phyloP scores from a whole-genome alignment of 805 yeast species.

The Metschnikowia corniflorae region DNA sequence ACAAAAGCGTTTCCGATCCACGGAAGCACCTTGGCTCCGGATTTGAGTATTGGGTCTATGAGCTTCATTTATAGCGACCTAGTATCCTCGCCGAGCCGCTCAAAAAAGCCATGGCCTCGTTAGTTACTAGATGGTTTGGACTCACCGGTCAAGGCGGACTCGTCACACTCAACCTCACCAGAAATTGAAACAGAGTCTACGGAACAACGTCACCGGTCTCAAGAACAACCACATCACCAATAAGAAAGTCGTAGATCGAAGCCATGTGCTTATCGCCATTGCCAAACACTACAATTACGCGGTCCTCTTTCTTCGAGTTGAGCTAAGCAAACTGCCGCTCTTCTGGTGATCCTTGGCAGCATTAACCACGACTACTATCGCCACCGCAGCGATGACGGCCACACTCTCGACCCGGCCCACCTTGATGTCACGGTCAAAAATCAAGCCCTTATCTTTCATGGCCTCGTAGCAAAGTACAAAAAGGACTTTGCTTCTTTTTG shows the following conservation, averaged over 20 bases:
- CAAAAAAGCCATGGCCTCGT: conserved; percentile 33
- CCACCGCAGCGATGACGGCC: conserved; percentile 88
- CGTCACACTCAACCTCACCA: conserved; percentile 87
- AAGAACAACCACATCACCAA: conserved; percentile 77
- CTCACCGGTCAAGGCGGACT: conserved; percentile 92
- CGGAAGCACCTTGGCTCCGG: conserved; percentile 83
- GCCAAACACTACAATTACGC: conserved; percentile 73
- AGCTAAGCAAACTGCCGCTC: conserved; percentile 88
- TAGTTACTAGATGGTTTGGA: conserved; percentile 76
- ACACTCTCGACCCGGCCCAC: conserved; percentile 99
- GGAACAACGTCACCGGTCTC: conserved; percentile 96
- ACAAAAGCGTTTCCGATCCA: conserved; percentile 86
- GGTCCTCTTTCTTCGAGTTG: conserved; percentile 83
- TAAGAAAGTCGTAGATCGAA: conserved; percentile 70
- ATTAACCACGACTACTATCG: conserved; percentile 88
- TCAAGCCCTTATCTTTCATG: conserved; percentile 84
- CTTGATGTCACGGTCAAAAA: conserved; percentile 74
- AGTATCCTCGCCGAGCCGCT: conserved; percentile 33
- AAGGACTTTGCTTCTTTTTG: conserved; percentile 65
- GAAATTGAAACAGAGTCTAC: conserved; percentile 70
- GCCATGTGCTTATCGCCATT: conserved; percentile 64
- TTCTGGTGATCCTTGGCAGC: conserved; percentile 94
- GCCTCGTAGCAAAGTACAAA: conserved; percentile 73
- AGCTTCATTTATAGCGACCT: conserved; percentile 39
- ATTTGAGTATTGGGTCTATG: conserved; percentile 79